These are phyloP conservation scores for Fusarium ambrosium DNA, from an alignment of 2,329 filamentous ascomycete genomes.

Conservation along the genomic window DNA sequence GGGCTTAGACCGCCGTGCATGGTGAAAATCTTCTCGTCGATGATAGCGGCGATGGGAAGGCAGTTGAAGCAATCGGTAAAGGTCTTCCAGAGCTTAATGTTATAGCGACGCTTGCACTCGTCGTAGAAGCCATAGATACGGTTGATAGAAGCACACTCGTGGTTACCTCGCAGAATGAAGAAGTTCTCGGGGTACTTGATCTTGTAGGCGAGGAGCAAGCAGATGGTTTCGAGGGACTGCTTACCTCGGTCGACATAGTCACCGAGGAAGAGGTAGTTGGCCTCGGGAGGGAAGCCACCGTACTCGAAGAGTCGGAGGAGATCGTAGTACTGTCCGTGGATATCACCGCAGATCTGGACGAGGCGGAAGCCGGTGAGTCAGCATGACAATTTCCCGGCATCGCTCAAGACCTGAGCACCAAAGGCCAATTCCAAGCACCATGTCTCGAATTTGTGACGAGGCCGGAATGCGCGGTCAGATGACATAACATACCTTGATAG, in stretches of 20 bases:
- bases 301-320: slow-evolving; percentile 98
- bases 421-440: background rate
- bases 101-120: slow-evolving; percentile 98
- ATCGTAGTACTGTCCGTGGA: slow-evolving; percentile 99
- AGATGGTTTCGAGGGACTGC: slow-evolving; percentile 99
- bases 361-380: slow-evolving; percentile 35
- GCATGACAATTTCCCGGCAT: slow-evolving; percentile 13
- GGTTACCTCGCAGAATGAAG: slow-evolving; percentile 98
- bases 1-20: slow-evolving; percentile 99
- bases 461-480: slow-evolving; percentile 6
- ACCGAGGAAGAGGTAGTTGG: slow-evolving; percentile 99
- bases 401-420: slow-evolving; percentile 2
- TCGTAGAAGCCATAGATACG: slow-evolving; percentile 99
- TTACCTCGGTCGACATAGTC: slow-evolving; percentile 99
- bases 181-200: slow-evolving; percentile 99
- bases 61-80: slow-evolving; percentile 99
- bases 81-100: slow-evolving; percentile 99
- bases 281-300: slow-evolving; percentile 98
- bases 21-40: slow-evolving; percentile 99
- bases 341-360: slow-evolving; percentile 94
- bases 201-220: slow-evolving; percentile 96
- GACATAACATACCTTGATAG: slow-evolving; percentile 91
- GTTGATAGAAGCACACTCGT: slow-evolving; percentile 99
- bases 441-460: slow-evolving; percentile 8
- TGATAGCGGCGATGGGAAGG: slow-evolving; percentile 97